Conservation (phyloP, 176 grass and related monocot genomes). For the Oryza brachyantha region DNA sequence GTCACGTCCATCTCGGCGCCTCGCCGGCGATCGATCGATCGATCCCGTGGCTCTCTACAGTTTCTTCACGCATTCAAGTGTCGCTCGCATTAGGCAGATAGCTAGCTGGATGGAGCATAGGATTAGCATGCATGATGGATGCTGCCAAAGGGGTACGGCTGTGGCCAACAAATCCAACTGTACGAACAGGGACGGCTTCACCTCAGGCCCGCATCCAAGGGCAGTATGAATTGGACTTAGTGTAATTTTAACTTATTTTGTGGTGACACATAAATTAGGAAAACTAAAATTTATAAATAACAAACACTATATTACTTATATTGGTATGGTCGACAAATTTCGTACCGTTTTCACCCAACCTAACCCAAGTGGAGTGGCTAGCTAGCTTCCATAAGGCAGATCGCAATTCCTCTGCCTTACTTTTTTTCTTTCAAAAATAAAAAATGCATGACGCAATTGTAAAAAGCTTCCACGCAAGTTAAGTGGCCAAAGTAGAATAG, state of each 20-base stretch:
- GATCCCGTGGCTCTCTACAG: background rate
- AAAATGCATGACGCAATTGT: background rate
- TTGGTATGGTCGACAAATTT: too few species aligned
- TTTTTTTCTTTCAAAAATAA: background rate
- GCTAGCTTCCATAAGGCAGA: slow-evolving; percentile 5
- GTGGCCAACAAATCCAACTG: background rate
- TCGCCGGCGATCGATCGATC: background rate
- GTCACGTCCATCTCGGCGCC: background rate
- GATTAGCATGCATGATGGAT: background rate
- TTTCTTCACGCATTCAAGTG: background rate
- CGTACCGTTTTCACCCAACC: too few species aligned
- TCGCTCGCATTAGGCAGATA: background rate
- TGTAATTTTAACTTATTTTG: too few species aligned
- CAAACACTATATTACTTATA: too few species aligned
- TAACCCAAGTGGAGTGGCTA: background rate
- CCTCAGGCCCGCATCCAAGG: background rate
- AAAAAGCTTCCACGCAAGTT: background rate
- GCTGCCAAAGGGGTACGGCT: background rate
- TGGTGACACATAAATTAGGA: too few species aligned
- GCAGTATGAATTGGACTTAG: background rate
- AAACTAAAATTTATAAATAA: too few species aligned
- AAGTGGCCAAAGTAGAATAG: background rate
- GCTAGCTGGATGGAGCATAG: background rate
- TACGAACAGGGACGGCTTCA: background rate
- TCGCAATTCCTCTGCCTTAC: background rate